These are phyloP conservation scores for Chytriomyces confervae DNA, from an alignment of 192 early-diverging fungal species.

Conservation along the genomic window DNA sequence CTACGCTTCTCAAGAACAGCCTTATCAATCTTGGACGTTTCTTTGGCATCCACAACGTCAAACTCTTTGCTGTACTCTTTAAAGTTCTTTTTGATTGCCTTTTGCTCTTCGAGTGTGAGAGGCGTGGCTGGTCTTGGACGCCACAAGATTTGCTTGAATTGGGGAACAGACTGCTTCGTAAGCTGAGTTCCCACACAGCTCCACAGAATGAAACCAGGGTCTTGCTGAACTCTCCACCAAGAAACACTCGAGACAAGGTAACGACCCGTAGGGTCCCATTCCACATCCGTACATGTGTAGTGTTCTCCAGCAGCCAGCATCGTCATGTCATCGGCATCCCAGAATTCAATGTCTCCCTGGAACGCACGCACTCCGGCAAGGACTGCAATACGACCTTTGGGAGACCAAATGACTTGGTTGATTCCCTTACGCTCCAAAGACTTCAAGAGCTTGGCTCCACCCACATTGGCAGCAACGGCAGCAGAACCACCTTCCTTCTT, in stretches of 20 bases:
- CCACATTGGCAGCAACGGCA: constrained; percentile 43
- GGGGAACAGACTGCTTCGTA: constrained; percentile 72
- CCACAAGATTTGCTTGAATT: constrained; percentile 94
- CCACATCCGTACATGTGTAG: constrained; percentile 93
- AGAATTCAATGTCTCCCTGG: constrained; percentile 88
- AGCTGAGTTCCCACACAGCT: constrained; percentile 86
- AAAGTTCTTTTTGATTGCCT: constrained; percentile 89
- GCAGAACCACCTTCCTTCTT: constrained; percentile 25
- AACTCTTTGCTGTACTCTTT: constrained; percentile 86
- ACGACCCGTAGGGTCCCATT: constrained; percentile 99
- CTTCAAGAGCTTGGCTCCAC: constrained; percentile 81
- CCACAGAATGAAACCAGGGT: constrained; percentile 93
- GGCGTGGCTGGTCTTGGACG: constrained; percentile 89
- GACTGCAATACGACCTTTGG: constrained; percentile 91
- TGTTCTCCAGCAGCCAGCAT: constrained; percentile 83
- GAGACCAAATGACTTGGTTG: constrained; percentile 92
- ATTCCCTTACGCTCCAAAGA: constrained; percentile 79
- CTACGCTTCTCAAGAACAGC: constrained; percentile 80
- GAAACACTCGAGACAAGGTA: constrained; percentile 87
- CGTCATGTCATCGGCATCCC: constrained; percentile 76
- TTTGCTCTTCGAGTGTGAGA: constrained; percentile 78
- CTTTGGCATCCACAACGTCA: constrained; percentile 87
- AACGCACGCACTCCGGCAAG: constrained; percentile 81
- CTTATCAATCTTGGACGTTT: constrained; percentile 68
- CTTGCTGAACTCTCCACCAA: constrained; percentile 83